phyloP scores from a whole-genome alignment of 768 basidiomycete species.

The Termitomyces sp. region DNA sequence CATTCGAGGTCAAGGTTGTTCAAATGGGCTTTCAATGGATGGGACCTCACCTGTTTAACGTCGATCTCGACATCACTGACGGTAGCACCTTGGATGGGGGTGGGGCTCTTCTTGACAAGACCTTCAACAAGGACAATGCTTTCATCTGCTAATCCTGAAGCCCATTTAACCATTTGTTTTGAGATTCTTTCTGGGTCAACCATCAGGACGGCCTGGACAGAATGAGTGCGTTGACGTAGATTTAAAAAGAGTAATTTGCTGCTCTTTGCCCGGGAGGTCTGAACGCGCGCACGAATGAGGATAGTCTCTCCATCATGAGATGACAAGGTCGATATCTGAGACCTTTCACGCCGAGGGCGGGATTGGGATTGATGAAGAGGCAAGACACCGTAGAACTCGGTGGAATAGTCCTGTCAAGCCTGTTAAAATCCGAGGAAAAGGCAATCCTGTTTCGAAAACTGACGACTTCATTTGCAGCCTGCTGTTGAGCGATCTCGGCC shows the following conservation, averaged over 20 bases:
- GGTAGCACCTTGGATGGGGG: conserved; percentile 88
- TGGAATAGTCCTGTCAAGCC: conserved; percentile 63
- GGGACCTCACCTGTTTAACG: conserved; percentile 62
- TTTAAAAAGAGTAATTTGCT: conserved; percentile 95
- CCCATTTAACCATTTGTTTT: conserved; percentile 98
- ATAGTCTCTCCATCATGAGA: conserved; percentile 71
- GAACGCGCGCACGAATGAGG: conserved; percentile 84
- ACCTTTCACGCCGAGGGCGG: conserved; percentile 57
- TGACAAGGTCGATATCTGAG: conserved; percentile 63
- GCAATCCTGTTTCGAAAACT: conserved; percentile 15
- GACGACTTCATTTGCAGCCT: conserved; percentile 64
- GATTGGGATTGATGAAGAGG: conserved; percentile 91
- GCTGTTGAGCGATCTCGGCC: conserved; percentile 66
- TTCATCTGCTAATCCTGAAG: conserved; percentile 72
- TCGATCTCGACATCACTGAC: conserved; percentile 87
- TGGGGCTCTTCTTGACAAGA: conserved; percentile 69
- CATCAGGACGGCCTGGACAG: conserved; percentile 83
- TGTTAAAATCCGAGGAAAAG: neutral
- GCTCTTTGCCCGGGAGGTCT: conserved; percentile 88
- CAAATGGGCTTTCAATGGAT: neutral
- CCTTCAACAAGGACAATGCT: conserved; percentile 92
- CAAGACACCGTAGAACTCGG: conserved; percentile 79
- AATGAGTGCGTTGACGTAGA: conserved; percentile 81
- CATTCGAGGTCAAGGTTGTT: neutral
- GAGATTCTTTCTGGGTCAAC: conserved; percentile 76